These are phyloP conservation scores for Fusarium protoensiforme DNA, from an alignment of 2,329 filamentous ascomycete species.

Conservation along the genomic window DNA sequence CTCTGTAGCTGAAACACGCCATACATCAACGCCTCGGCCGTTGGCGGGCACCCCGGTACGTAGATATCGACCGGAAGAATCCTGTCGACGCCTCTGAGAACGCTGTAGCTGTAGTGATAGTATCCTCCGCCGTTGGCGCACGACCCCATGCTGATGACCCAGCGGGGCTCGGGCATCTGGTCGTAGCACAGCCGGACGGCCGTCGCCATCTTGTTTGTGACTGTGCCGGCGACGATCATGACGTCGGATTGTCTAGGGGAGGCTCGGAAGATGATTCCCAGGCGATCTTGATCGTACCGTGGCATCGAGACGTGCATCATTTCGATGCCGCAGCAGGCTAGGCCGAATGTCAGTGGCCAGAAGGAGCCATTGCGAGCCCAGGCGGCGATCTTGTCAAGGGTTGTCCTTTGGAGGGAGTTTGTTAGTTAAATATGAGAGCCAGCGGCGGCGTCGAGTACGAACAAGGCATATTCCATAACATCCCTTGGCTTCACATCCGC, in stretches of 20 bases:
- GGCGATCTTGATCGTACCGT: slow-evolving; percentile 71
- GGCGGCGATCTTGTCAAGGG: slow-evolving; percentile 64
- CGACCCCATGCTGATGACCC: slow-evolving; percentile 75
- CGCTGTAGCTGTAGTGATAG: slow-evolving; percentile 78
- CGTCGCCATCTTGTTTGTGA: slow-evolving; percentile 76
- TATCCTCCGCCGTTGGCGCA: slow-evolving; percentile 80
- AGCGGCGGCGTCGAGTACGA: background rate
- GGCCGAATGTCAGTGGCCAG: slow-evolving; percentile 71
- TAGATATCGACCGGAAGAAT: slow-evolving; percentile 76
- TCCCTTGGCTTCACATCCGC: slow-evolving; percentile 15
- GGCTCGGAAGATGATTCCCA: slow-evolving; percentile 75
- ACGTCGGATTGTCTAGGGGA: slow-evolving; percentile 73
- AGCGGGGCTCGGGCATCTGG: slow-evolving; percentile 74
- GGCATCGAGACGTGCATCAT: slow-evolving; percentile 75
- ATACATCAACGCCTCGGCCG: slow-evolving; percentile 60
- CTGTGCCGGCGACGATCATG: slow-evolving; percentile 74
- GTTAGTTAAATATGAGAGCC: background rate
- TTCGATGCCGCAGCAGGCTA: slow-evolving; percentile 71
- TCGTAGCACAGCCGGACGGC: slow-evolving; percentile 73
- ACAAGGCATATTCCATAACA: slow-evolving; percentile 31
- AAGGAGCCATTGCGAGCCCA: slow-evolving; percentile 70
- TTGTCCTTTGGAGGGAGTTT: slow-evolving; percentile 53
- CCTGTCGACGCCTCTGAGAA: slow-evolving; percentile 72
- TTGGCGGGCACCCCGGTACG: slow-evolving; percentile 71
- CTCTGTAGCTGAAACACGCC: slow-evolving; percentile 75